These are phyloP conservation scores for Cytospora chrysosperma DNA, from an alignment of 2,329 filamentous ascomycete genomes.

Conservation along the genomic window DNA sequence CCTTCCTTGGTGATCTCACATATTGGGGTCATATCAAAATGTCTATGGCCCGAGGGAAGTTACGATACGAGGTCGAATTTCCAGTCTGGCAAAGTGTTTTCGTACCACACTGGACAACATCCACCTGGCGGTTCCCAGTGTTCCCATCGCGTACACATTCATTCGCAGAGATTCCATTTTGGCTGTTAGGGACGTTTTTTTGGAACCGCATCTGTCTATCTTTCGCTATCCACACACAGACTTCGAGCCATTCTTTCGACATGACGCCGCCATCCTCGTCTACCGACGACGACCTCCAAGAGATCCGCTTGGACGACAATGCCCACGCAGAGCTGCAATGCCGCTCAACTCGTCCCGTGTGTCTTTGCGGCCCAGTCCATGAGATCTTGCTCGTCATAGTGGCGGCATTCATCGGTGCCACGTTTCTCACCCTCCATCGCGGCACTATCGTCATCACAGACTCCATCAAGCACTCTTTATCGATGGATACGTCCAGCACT, in stretches of 20 bases:
- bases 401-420: conserved; percentile 3
- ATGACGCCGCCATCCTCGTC: not conserved
- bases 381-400: conserved; percentile 4
- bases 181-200: not conserved
- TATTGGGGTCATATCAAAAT: not conserved
- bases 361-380: conserved; percentile 1
- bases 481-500: not conserved
- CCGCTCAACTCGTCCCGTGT: not conserved
- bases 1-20: not conserved
- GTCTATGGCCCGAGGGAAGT: not conserved
- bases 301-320: conserved; percentile 6
- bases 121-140: no score
- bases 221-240: not conserved
- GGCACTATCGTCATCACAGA: conserved; percentile 9
- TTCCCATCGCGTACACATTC: not conserved
- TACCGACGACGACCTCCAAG: not conserved
- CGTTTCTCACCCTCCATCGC: conserved; percentile 3
- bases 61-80: not conserved
- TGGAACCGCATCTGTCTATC: not conserved
- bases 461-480: conserved; percentile 8
- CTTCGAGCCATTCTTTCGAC: not conserved
- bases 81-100: not conserved
- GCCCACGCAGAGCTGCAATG: not conserved
- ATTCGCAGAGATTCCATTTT: not conserved
- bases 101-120: not conserved